Percentiles rank a stretch among this genome's conserved stretches.
Evolutionary conservation across 2,329 filamentous ascomycete genomes (phyloP).

Genomic region (Microcera coccophila): DNA sequence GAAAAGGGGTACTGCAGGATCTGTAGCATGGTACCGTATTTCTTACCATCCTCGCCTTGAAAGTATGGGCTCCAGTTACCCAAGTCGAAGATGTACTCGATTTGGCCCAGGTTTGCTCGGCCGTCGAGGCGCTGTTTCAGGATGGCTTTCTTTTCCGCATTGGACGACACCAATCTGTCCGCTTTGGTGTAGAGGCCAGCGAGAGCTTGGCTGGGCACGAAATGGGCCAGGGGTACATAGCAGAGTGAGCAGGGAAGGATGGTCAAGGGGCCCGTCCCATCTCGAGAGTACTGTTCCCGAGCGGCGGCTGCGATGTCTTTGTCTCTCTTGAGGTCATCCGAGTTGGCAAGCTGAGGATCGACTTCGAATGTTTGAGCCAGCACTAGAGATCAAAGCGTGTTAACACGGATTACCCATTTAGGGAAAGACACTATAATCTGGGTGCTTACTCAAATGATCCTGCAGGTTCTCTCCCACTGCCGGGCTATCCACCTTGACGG

Average conservation of each 20-base stretch:
- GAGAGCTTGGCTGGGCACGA: constrained; percentile 27
- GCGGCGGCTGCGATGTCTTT: constrained; percentile 29
- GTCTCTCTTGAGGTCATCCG: constrained; percentile 37
- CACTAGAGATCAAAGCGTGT: constrained; percentile 30
- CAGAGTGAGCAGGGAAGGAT: constrained; percentile 39
- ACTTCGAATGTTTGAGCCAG: constrained; percentile 44
- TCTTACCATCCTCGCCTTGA: constrained; percentile 33
- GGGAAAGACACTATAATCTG: neutral
- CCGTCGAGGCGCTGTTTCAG: constrained; percentile 32
- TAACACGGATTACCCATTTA: constrained; percentile 3
- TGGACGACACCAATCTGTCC: constrained; percentile 14
- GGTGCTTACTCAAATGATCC: constrained; percentile 39
- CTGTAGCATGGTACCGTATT: constrained; percentile 46
- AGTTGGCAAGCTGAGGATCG: constrained; percentile 37
- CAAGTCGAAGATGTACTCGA: constrained; percentile 48
- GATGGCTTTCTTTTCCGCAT: constrained; percentile 27
- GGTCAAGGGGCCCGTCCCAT: constrained; percentile 35
- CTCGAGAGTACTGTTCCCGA: constrained; percentile 29
- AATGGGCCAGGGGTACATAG: constrained; percentile 39
- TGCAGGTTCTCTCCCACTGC: constrained; percentile 48
- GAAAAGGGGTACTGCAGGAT: constrained; percentile 52
- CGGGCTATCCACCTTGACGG: constrained; percentile 37
- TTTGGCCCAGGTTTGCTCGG: constrained; percentile 37
- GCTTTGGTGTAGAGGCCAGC: constrained; percentile 17
- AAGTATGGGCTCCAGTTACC: constrained; percentile 44